Evolutionary conservation across 192 early-diverging fungal species (phyloP), one percentile per base, ranked within the genome.

Genomic region (Coemansia nantahalensis): DNA sequence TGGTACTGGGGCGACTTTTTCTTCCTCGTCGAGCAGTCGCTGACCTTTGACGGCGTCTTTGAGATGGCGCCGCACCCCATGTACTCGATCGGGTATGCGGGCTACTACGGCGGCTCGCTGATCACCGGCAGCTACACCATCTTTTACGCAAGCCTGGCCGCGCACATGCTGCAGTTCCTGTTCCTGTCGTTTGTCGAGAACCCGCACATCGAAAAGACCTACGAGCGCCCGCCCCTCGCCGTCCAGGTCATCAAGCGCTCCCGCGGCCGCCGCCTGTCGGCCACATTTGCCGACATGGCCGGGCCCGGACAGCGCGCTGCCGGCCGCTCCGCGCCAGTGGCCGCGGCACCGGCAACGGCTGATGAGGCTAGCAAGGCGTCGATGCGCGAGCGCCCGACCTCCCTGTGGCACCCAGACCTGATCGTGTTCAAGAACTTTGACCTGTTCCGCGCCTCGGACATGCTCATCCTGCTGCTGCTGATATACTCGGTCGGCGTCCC

Each of bases 1-100:
- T 95, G 93, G 92, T 98, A 98, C 75, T 98, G 95, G 95, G 95
- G 95, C 48, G 93, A 97, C 67, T 98, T 98, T 62, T 98, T 98
- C 81, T 97, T 98, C 68, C 70, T 95, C 45, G 80, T 91, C 42
- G 89, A 91, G 54, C 86, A 89, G 63, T 86, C 91, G n/a, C 75
- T 92, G 33, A 93, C 89, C 0, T 90, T 94, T 69, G 88, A 93
- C 65, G 90, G 92, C 35, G 91, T 93, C 16, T 95, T 95, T 78
- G 93, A 96, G 66, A 89, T 93, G 86, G 92, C 91, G 0, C 94
- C 94, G 35, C 96, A 98, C 58, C 96, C 96, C 10, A 98, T 97
- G 94, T 98, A 98, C 78, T 95, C 92, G 22, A 88, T 98, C 36
- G 96, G 96, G 17, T 98, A 97, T 61, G 84, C 88, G 18, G 93